A percentile compares a stretch with the other conserved stretches of the same genome.
Evolutionary conservation across 2,329 filamentous ascomycete species (phyloP).

Genomic region (Phialophora expanda): DNA sequence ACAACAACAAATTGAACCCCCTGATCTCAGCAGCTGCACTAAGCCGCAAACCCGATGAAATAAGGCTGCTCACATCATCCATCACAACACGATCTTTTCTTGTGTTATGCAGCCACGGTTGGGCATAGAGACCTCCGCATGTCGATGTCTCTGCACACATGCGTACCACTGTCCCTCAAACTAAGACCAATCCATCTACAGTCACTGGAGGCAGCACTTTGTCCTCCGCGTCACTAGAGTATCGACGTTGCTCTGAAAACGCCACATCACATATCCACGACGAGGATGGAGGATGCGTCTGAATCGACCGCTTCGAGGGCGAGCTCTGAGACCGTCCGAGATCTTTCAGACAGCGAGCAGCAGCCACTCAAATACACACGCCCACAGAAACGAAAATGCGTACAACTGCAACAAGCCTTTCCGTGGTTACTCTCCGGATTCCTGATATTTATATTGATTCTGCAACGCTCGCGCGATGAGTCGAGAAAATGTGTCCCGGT

Average conservation of each 20-base stretch:
- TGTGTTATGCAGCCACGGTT: too few relatives aligned
- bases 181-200: not conserved
- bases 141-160: too few relatives aligned
- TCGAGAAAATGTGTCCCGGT: conserved; percentile 5
- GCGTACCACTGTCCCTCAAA: too few relatives aligned
- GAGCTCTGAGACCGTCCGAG: conserved; percentile 10
- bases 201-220: not conserved
- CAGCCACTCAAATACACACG: conserved; percentile 8
- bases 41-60: not conserved
- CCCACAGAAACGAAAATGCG: conserved; percentile 5
- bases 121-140: too few relatives aligned
- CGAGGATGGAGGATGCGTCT: not conserved
- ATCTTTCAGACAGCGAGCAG: conserved; percentile 5
- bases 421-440: conserved; percentile 9
- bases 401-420: conserved; percentile 2
- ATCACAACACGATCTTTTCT: not conserved
- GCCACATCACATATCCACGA: not conserved
- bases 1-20: not conserved
- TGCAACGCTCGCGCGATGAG: conserved; percentile 6
- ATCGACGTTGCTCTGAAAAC: not conserved
- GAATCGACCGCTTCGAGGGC: not conserved
- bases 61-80: conserved; percentile 11
- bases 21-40: conserved; percentile 9
- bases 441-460: not conserved
- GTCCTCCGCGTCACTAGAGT: not conserved